Evolutionary conservation across 768 basidiomycete genomes (phyloP), one percentile per base, ranked within the genome.

Genomic region (Coprinopsis sp.): DNA sequence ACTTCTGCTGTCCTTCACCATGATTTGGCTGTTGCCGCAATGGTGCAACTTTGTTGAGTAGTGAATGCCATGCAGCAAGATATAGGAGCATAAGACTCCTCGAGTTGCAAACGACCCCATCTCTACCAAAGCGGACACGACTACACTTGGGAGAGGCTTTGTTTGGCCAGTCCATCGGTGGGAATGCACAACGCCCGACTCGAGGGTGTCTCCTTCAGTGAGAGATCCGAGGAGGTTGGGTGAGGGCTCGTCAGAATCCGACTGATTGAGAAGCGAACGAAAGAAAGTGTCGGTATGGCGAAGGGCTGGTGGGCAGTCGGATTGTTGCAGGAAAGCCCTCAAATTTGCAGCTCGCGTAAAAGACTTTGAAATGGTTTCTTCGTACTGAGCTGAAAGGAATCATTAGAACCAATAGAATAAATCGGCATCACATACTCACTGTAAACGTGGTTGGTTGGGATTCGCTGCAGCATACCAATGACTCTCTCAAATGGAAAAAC

Each of bases 401-500:
- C n/a, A 18, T 41, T 23, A 23, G 23, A 16, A 28, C 12, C 4
- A 25, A 45, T 13, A 45, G n/a, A 34, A 34, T 16, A 34, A 23
- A 23, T 19, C 18, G 4, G 6, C 14, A 24, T 3, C 6, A 16
- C 3, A 34, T 16, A 45, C 57, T 42, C 37, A 60, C 57, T 54
- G 18, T 27, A n/a, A 12, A 55, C 52, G 18, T 33, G 30, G 39
- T 58, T 56, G 14, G 37, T 48, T 7, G 53, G 48, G 14, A 57
- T 55, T 10, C 45, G 47, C 34, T 57, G 53, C 4, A 60, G 28
- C 22, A 48, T 44, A 18, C 59, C 59, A 38, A 71, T 72, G 27
- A 61, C 57, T 4, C 62, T 24, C 44, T 72, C 68, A 39, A 70
- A 69, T 1, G 64, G 59, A 33, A 64, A 71, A 14, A 59, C 57